These are phyloP conservation scores for Chloranthus sessilifolius DNA, from an alignment of 164 flowering plant species.

Conservation along the genomic window DNA sequence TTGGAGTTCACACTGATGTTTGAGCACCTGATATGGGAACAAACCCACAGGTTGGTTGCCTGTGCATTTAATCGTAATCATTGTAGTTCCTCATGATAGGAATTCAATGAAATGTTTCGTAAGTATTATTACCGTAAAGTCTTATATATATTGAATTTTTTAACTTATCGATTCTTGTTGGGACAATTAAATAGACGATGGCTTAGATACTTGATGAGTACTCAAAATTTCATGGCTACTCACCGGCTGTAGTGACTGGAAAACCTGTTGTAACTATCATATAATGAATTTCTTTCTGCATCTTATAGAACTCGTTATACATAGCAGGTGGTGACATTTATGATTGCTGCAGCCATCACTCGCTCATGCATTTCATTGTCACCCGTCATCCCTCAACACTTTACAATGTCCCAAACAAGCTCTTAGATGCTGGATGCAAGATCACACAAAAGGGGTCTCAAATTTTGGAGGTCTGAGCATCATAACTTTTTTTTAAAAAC, in stretches of 20 bases:
- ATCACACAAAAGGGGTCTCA: conserved; percentile 17
- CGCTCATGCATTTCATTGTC: conserved; percentile 43
- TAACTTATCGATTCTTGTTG: conserved; percentile 6
- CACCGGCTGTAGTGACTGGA: conserved; percentile 98
- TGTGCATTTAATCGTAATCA: neutral
- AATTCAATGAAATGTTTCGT: no score
- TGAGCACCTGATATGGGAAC: conserved; percentile 99
- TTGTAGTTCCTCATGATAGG: neutral
- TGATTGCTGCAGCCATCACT: conserved; percentile 55
- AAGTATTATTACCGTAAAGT: no score
- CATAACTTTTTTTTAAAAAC: neutral
- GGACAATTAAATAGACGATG: conserved; percentile 69
- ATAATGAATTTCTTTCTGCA: neutral
- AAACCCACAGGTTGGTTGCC: conserved; percentile 62
- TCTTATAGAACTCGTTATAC: no score
- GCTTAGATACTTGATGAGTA: conserved; percentile 98
- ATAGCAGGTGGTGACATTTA: no score
- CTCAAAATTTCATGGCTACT: conserved; percentile 94
- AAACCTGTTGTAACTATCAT: conserved; percentile 76
- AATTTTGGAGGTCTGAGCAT: conserved; percentile 28
- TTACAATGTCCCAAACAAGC: conserved; percentile 28
- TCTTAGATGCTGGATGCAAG: conserved; percentile 36
- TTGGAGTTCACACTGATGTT: conserved; percentile 79
- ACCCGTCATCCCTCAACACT: conserved; percentile 38
- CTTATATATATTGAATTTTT: neutral